Base-by-base conservation (phyloP, 495 filamentous ascomycete genomes). In the Tirmania nivea region DNA sequence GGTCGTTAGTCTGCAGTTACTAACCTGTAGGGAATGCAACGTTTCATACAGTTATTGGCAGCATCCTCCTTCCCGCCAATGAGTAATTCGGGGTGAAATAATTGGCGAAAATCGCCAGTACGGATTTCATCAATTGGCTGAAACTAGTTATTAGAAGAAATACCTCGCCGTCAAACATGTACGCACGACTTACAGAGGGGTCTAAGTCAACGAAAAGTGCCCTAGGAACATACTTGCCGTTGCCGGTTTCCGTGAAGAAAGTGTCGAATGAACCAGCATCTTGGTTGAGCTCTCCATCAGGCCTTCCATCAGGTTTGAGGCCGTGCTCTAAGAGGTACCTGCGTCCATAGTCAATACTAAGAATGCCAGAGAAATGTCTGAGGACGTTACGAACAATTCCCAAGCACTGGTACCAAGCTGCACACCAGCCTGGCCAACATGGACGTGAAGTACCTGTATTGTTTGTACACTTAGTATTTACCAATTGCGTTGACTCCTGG, bases 391-490 rank as follows among this genome's bases (percentile, higher is more conserved):
- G 64, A 79, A 89, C 86, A 94, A 79, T 70, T 94, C 86, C 86
- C 86, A 94, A 56, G 86, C 86, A 66, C 81, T 85, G 74, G 89
- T 90, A 65, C 86, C 86, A 51, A 94, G 80, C 81, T 94, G 86
- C 57, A 75, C 78, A 71, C 86, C 86, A 71, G 86, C 86, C 74
- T 94, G 86, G 73, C 86, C 86, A 66, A 94, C 78, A 67, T 94
- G 86, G 63, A 94, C 73, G 68, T 94, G 86, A 64, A 82, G 79
- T 67, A 94, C 75, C 84, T 93, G 56, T 57, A 14, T 31, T 31
- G 25, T 31, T 31, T 31, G 25, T 7, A 31, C 25, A 31, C 25
- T 31, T 31, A 31, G 25, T 31, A 31, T 31, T 31, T 31, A 7
- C 25, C 25, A 31, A 31, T 31, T 31, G 25, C 25, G 7, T 31